Conservation (phyloP, 2,329 filamentous ascomycete genomes). For the Rhexocercosporidium sp. region DNA sequence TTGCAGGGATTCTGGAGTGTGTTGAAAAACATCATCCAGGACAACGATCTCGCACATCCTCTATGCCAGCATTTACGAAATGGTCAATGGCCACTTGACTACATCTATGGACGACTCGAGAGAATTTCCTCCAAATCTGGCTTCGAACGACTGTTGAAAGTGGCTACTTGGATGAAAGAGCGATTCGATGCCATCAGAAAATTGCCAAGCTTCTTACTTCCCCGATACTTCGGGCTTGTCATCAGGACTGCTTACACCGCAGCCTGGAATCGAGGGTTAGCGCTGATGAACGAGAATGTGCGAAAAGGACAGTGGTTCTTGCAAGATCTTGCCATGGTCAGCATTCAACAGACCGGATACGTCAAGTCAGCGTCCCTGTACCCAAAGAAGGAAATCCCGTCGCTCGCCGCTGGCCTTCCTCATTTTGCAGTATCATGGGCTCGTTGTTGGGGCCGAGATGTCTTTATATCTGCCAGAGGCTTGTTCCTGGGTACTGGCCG, state of each 20-base stretch:
- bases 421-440: conserved; percentile 96
- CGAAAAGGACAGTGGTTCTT: conserved; percentile 86
- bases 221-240: conserved; percentile 90
- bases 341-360: conserved; percentile 85
- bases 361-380: conserved; percentile 91
- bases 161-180: conserved; percentile 79
- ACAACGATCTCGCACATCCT: conserved; percentile 92
- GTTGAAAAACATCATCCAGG: conserved; percentile 79
- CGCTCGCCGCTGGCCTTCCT: conserved; percentile 87
- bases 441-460: conserved; percentile 95
- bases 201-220: conserved; percentile 87
- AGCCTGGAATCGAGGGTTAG: conserved; percentile 77
- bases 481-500: conserved; percentile 90
- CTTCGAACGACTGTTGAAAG: conserved; percentile 66
- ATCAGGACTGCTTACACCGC: conserved; percentile 87
- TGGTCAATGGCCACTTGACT: conserved; percentile 92
- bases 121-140: conserved; percentile 67
- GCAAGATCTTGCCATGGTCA: conserved; percentile 87
- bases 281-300: conserved; percentile 79
- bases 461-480: conserved; percentile 93
- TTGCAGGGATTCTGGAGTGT: conserved; percentile 99
- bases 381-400: conserved; percentile 83
- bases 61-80: conserved; percentile 91
- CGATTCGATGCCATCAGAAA: conserved; percentile 85
- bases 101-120: conserved; percentile 79